Conservation (phyloP, 2,329 filamentous ascomycete species). For the Colletotrichum sp. region DNA sequence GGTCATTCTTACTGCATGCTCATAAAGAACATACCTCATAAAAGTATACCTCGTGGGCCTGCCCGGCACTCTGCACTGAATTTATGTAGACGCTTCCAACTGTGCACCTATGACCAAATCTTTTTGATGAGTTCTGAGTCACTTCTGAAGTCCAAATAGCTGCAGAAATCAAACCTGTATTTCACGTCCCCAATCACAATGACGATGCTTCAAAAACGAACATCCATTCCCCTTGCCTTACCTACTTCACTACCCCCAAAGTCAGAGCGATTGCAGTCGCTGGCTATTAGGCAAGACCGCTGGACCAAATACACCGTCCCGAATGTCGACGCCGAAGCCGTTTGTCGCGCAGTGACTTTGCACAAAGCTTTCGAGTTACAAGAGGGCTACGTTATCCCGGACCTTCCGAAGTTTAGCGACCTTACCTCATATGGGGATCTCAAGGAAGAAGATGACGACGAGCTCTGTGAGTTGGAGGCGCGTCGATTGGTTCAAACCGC, state of each 20-base stretch:
- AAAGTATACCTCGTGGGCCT: no score
- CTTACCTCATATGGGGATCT: fast-evolving
- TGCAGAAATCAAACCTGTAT: no score
- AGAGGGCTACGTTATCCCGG: background rate
- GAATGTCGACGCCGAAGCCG: fast-evolving
- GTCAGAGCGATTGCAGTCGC: background rate
- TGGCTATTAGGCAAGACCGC: background rate
- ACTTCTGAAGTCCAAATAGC: no score
- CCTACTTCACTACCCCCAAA: background rate
- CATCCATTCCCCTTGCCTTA: background rate
- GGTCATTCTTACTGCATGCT: no score
- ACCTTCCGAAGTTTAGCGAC: background rate
- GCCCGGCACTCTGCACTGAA: no score
- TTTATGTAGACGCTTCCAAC: no score
- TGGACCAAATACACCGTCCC: background rate
- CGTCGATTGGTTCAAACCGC: fast-evolving
- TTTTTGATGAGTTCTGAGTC: no score
- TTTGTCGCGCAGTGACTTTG: background rate
- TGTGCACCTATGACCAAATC: no score
- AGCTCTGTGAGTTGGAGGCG: background rate
- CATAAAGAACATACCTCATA: no score
- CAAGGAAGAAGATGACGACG: background rate
- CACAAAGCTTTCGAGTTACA: background rate
- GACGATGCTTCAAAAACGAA: background rate
- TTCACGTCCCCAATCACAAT: background rate